These are phyloP conservation scores for Triticum timopheevii DNA, from an alignment of 176 grass and related monocot species.

Conservation along the genomic window DNA sequence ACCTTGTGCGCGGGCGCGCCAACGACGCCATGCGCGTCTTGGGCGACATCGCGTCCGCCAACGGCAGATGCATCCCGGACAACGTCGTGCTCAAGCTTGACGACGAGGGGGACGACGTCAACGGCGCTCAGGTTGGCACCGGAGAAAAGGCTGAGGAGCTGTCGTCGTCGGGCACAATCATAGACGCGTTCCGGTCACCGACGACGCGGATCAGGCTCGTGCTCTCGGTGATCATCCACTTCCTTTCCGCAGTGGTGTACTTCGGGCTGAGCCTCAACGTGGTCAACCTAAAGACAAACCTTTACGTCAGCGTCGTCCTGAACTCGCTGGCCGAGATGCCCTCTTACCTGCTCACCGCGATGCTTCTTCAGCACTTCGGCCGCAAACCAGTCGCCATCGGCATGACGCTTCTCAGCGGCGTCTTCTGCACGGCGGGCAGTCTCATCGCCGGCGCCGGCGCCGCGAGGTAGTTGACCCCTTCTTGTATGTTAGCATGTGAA, in stretches of 20 bases:
- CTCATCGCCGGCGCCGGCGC: constrained; percentile 25
- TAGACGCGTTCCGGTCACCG: constrained; percentile 60
- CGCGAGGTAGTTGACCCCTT: constrained; percentile 13
- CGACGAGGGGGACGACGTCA: constrained; percentile 22
- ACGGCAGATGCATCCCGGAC: constrained; percentile 46
- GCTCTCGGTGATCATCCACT: constrained; percentile 56
- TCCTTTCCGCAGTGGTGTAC: constrained; percentile 63
- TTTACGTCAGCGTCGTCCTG: constrained; percentile 60
- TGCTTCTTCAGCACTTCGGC: constrained; percentile 59
- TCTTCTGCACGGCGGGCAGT: constrained; percentile 61
- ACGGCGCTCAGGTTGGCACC: background rate
- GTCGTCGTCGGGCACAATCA: constrained; percentile 42
- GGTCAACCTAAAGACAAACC: constrained; percentile 88
- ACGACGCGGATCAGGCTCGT: constrained; percentile 51
- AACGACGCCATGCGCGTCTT: constrained; percentile 53
- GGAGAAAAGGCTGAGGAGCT: no score
- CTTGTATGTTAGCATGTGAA: background rate
- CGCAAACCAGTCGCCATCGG: constrained; percentile 57
- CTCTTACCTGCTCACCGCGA: constrained; percentile 54
- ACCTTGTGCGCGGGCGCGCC: constrained; percentile 62
- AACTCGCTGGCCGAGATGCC: constrained; percentile 80
- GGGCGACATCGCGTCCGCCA: constrained; percentile 43
- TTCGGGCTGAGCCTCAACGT: constrained; percentile 91
- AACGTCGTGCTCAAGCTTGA: constrained; percentile 50
- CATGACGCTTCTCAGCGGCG: constrained; percentile 66